These are phyloP conservation scores for Haematococcus lacustris DNA, from an alignment of 139 green algal species.

Conservation along the genomic window DNA sequence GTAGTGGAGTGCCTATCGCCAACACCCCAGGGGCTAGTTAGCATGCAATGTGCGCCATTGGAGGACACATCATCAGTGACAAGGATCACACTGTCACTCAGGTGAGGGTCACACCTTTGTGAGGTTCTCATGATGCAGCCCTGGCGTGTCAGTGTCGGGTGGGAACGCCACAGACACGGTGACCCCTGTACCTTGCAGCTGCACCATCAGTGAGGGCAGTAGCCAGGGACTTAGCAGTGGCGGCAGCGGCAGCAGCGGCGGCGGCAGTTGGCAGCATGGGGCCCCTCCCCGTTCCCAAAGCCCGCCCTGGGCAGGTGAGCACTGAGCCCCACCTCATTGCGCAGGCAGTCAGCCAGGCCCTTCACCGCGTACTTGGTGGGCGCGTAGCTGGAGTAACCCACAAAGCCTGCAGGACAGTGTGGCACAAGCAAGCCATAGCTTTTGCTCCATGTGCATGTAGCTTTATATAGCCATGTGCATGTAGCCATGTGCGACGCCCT, in stretches of 20 bases:
- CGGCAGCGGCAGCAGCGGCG: no score
- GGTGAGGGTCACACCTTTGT: slow-evolving; percentile 44
- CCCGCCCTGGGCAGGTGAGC: no score
- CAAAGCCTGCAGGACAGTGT: slow-evolving; percentile 30
- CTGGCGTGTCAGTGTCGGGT: slow-evolving; percentile 77
- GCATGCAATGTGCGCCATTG: neutral
- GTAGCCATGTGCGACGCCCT: neutral
- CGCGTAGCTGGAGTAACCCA: slow-evolving; percentile 65
- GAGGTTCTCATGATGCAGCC: slow-evolving; percentile 56
- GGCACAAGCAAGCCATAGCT: neutral
- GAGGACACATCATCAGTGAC: neutral
- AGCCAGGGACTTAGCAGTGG: no score
- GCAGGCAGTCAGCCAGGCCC: slow-evolving; percentile 71
- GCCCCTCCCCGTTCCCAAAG: no score
- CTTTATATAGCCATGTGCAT: neutral
- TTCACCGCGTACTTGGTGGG: slow-evolving; percentile 77
- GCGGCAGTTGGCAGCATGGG: no score
- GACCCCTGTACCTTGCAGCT: slow-evolving; percentile 63
- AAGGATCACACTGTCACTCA: neutral
- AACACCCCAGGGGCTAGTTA: slow-evolving; percentile 10
- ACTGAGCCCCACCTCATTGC: slow-evolving; percentile 75
- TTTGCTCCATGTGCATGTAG: neutral
- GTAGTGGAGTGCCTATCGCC: neutral
- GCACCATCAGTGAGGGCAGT: slow-evolving; percentile 19
- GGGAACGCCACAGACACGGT: slow-evolving; percentile 64